Base-by-base conservation (phyloP, 1,284 basidiomycete genomes). In the Ustilago tritici region DNA sequence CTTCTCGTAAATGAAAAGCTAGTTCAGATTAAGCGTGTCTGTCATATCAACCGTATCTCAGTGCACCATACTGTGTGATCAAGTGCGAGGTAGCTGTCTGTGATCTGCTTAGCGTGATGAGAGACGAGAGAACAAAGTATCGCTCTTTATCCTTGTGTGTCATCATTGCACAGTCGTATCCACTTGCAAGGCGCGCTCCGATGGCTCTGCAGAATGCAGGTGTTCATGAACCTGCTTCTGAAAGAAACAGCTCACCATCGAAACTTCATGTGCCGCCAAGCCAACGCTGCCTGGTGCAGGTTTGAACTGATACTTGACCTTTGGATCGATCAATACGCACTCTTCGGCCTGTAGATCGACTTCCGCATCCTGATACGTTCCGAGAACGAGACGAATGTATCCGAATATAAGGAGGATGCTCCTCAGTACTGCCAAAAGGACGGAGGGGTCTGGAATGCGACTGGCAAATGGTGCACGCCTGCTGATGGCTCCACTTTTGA, bases 401-500 rank as follows among this genome's bases (percentile, higher is more conserved):
- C 38, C 38, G 2, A 40, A 40, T 10, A 2, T 40, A 15, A 40
- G 38, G 15, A 28, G 11, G 17, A 49, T 17, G n/a, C 23, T 11
- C 11, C 47, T 11, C n/a, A 49, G 47, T 49, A 19, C 47, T 49
- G 47, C 19, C 17, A 49, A 19, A 9, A 49, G 23, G 47, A 49
- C 19, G 23, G 47, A 11, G 47, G 47, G 11, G 19, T 28, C 6
- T 49, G 47, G 47, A 49, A 49, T 19, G 10, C 23, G 5, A 49
- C 47, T 19, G 47, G 47, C 23, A 49, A 49, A 19, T 49, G 47
- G 47, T 49, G 47, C 47, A 49, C 47, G 10, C 47, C 47, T 11
- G 23, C 23, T 6, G 11, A n/a, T 23, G n/a, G n/a, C 15, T n/a
- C 47, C 23, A 49, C 17, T 28, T 49, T 19, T 12, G 23, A n/a